phyloP scores from a whole-genome alignment of 148 eudicot genomes.

The Fagopyrum esculentum region DNA sequence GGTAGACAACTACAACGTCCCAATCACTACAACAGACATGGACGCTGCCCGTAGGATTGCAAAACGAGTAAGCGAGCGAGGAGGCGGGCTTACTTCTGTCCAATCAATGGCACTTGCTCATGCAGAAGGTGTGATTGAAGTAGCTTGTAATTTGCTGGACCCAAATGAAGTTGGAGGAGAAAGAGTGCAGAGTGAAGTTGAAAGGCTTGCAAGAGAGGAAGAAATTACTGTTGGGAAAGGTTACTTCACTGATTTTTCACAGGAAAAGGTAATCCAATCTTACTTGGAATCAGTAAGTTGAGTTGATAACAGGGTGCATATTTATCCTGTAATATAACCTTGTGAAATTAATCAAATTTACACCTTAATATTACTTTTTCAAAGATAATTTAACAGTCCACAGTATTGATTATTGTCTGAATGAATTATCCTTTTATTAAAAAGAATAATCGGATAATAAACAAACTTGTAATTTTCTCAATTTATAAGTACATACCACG shows the following conservation, averaged over 20 bases:
- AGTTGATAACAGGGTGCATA: background rate
- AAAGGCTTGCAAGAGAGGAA: constrained; percentile 52
- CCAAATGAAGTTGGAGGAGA: constrained; percentile 49
- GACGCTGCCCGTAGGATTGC: constrained; percentile 54
- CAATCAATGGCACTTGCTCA: constrained; percentile 93
- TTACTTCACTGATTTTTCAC: constrained; percentile 66
- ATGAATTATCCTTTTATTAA: too few species aligned
- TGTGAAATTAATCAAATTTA: too few species aligned
- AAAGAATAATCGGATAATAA: too few species aligned
- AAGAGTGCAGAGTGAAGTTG: constrained; percentile 55
- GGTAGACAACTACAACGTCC: constrained; percentile 89
- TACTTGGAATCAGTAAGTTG: constrained; percentile 32
- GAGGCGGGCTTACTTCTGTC: constrained; percentile 67
- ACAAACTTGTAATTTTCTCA: too few species aligned
- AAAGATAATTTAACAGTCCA: too few species aligned
- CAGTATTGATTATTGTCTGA: too few species aligned
- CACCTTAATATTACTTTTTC: too few species aligned
- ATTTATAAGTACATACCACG: too few species aligned
- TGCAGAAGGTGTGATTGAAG: constrained; percentile 61
- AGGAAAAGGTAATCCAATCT: constrained; percentile 36
- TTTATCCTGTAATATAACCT: too few species aligned
- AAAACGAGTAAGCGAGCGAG: constrained; percentile 60
- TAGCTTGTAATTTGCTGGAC: constrained; percentile 73
- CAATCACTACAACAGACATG: constrained; percentile 50
- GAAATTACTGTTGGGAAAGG: constrained; percentile 58